These are phyloP conservation scores for Blastomyces percursus DNA, from an alignment of 2,329 filamentous ascomycete genomes.

Conservation along the genomic window DNA sequence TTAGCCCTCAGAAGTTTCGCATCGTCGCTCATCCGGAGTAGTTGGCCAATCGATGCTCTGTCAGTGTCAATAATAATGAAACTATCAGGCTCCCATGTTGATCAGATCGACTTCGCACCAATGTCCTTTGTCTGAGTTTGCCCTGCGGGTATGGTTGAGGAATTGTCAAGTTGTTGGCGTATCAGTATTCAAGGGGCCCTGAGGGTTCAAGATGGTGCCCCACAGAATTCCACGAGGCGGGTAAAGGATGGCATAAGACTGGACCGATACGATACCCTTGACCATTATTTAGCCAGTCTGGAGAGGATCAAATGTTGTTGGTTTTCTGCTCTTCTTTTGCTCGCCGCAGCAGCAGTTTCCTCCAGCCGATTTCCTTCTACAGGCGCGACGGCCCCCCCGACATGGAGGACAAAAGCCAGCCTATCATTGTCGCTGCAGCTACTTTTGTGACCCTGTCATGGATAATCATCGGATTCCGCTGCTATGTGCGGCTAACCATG, in stretches of 20 bases:
- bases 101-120: background rate
- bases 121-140: too few relatives aligned
- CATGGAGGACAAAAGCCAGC: background rate
- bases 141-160: background rate
- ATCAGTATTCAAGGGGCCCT: background rate
- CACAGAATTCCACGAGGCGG: background rate
- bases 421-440: background rate
- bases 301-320: background rate
- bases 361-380: background rate
- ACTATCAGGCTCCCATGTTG: background rate
- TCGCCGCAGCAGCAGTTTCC: background rate
- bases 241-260: background rate
- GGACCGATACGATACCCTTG: background rate
- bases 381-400: background rate
- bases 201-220: background rate
- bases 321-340: background rate
- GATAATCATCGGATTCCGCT: background rate
- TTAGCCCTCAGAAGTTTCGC: background rate
- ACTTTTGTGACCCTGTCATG: background rate
- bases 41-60: background rate
- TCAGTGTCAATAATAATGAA: background rate
- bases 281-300: background rate
- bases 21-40: background rate
- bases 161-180: background rate
- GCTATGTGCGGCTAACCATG: background rate